Percentiles rank a stretch among this genome's conserved stretches.
These are phyloP conservation scores for Capronia epimyces DNA, from an alignment of 2,329 filamentous ascomycete species.

Conservation along the genomic window DNA sequence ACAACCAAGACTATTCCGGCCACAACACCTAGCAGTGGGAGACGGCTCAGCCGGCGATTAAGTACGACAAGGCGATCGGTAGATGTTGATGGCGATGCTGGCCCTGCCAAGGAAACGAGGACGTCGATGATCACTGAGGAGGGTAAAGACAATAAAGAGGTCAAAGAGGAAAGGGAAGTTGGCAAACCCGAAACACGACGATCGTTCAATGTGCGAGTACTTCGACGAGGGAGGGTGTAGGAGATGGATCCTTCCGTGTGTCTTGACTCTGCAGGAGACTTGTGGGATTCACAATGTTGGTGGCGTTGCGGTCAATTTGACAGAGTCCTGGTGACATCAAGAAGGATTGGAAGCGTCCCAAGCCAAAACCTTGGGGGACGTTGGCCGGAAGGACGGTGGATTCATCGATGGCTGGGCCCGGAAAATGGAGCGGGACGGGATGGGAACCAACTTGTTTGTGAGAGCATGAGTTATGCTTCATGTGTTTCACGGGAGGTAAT, in stretches of 20 bases:
- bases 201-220: constrained; percentile 10
- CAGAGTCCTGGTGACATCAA: no score
- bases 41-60: constrained; percentile 17
- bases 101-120: background rate
- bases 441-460: no score
- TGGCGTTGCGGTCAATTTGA: no score
- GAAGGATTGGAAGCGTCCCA: no score
- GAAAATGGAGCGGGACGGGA: no score
- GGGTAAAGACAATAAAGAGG: constrained; percentile 10
- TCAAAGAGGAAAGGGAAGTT: constrained; percentile 11
- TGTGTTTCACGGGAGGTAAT: no score
- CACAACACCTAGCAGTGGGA: constrained; percentile 14
- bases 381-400: no score
- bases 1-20: constrained; percentile 14
- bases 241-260: background rate
- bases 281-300: background rate
- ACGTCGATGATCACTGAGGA: constrained; percentile 1
- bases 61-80: constrained; percentile 16
- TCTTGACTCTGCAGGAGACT: background rate
- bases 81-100: constrained; percentile 8
- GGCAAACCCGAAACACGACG: constrained; percentile 9
- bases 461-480: no score
- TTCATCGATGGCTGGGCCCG: no score
- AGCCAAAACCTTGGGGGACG: no score
- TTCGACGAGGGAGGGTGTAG: constrained; percentile 12